Conservation (phyloP, 108 stramenopile species). For the Conticribra weissflogii region DNA sequence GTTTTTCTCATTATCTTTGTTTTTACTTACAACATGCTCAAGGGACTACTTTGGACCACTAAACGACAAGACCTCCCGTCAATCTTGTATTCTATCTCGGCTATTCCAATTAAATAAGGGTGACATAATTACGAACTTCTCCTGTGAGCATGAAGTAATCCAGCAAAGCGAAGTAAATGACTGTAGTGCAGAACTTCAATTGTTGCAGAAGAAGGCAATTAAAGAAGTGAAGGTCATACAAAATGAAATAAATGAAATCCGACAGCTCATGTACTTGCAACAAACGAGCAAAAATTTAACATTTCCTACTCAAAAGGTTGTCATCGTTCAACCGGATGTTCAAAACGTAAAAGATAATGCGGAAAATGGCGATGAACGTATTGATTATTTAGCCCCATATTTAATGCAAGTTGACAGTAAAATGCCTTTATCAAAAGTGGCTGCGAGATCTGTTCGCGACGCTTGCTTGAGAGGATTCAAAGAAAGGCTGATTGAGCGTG, state of each 20-base stretch:
- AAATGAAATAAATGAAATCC: no score
- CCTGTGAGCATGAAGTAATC: constrained; percentile 27
- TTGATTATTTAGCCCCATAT: constrained; percentile 83
- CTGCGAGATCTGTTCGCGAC: constrained; percentile 53
- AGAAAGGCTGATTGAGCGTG: constrained; percentile 71
- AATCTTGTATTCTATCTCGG: constrained; percentile 13
- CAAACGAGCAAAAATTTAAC: constrained; percentile 21
- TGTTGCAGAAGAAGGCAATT: constrained; percentile 56
- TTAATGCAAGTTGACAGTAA: constrained; percentile 41
- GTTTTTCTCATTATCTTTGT: not conserved
- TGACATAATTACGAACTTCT: constrained; percentile 8
- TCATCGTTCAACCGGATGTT: constrained; percentile 31
- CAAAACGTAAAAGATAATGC: constrained; percentile 34
- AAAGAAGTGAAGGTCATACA: constrained; percentile 7
- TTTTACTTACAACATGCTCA: constrained; percentile 3
- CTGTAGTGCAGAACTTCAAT: constrained; percentile 23
- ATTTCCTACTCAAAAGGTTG: not conserved
- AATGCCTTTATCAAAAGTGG: constrained; percentile 38
- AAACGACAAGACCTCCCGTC: not conserved
- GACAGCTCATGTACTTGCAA: no score
- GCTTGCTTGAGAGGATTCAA: constrained; percentile 66
- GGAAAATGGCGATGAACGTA: constrained; percentile 13
- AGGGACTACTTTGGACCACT: constrained; percentile 31
- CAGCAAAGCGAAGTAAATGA: constrained; percentile 21
- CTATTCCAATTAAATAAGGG: constrained; percentile 19